Percentiles rank a stretch among this genome's conserved stretches.
Conservation (phyloP, 495 filamentous ascomycete genomes). For the Hypoxylon lienhwacheense region DNA sequence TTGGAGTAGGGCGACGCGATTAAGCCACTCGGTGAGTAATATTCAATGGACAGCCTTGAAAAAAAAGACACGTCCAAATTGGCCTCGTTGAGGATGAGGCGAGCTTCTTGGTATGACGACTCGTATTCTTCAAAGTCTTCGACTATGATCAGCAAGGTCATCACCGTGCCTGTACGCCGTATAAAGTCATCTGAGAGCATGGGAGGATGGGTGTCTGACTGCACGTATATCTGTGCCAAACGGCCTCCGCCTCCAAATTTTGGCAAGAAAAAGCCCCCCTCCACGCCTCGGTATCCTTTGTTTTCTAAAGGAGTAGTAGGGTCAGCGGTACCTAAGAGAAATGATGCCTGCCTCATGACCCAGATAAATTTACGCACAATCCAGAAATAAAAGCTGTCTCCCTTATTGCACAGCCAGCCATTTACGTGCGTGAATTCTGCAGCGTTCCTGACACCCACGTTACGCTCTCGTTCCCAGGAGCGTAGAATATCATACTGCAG, state of each 20-base stretch:
- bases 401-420: conserved; percentile 34
- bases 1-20: neutral
- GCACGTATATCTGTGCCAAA: conserved; percentile 35
- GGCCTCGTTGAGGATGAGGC: conserved; percentile 8
- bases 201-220: conserved; percentile 3
- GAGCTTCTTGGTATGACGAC: conserved; percentile 14
- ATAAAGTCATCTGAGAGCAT: conserved; percentile 30
- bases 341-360: conserved; percentile 14
- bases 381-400: conserved; percentile 20
- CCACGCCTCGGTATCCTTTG: conserved; percentile 24
- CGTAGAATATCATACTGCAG: conserved; percentile 22
- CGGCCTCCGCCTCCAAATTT: conserved; percentile 31
- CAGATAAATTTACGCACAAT: conserved; percentile 20
- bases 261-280: conserved; percentile 31
- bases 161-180: conserved; percentile 7
- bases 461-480: conserved; percentile 35
- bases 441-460: conserved; percentile 28
- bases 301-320: conserved; percentile 16
- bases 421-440: conserved; percentile 33
- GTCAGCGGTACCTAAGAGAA: conserved; percentile 10
- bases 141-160: conserved; percentile 22
- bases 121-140: neutral
- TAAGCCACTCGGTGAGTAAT: conserved; percentile 5
- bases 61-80: conserved; percentile 4
- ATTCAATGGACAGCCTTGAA: conserved; percentile 13